Evolutionary conservation across 306 rosid genomes (phyloP), one percentile per base, ranked within the genome.

Genomic region (Fragaria nilgerrensis): DNA sequence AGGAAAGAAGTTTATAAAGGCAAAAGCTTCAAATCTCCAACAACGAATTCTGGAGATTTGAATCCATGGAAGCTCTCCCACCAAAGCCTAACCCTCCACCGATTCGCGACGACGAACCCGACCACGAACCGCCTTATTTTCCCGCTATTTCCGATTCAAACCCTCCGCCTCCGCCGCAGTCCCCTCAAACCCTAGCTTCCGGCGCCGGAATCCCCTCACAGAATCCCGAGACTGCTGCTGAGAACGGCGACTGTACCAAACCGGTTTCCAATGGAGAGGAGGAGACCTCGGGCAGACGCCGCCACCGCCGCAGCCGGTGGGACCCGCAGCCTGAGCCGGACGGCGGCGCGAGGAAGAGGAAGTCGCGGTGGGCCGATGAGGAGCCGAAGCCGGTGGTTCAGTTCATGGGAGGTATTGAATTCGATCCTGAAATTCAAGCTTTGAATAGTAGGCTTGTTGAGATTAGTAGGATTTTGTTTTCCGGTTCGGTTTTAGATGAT

Each of bases 391-490:
- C 93, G 45, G 86, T 88, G 77, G 89, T 92, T 81, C 96, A 95
- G 83, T 89, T 94, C 82, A 88, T 94, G 98, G 97, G 96, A 45
- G 98, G 98, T 74, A 94, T 94, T 70, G 98, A 94, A 77, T 94
- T 91, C n/a, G 97, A 94, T 82, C 97, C 97, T 3, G 98, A 94
- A 75, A 91, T 94, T 77, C 98, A 91, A 73, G 90, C 98, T 88
- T 80, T 91, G 92, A 94, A 94, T 71, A 88, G 96, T 85, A 86
- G 98, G 84, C 88, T 94, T 20, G 86, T 94, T 59, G 98, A 94
- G 80, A 94, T 94, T 82, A 94, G 99, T 87, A 80, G 97, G 70
- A 90, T 95, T 97, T 66, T 95, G 25, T 95, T 90, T 39, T 95
- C 99, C 0, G 99, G 99, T 70, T 80, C 92, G 77, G 96, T 97